A percentile compares a stretch with the other conserved stretches of the same genome.
Evolutionary conservation across 305 asterid genomes (phyloP).

Genomic region (Ajuga reptans): DNA sequence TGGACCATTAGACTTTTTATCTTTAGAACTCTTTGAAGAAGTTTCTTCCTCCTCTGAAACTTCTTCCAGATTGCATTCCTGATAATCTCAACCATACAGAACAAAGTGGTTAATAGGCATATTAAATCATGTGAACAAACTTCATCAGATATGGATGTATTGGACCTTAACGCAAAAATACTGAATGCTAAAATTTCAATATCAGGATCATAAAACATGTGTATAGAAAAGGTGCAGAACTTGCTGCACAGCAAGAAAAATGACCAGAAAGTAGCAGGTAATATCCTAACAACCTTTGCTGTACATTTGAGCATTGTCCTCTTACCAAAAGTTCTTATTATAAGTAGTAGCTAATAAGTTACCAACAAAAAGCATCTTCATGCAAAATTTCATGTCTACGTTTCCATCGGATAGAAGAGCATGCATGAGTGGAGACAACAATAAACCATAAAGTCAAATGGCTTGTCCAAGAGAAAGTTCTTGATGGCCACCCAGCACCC

Average conservation of each 20-base stretch:
- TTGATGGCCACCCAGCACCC: not conserved
- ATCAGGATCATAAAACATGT: not conserved
- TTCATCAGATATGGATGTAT: not conserved
- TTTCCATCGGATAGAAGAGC: not conserved
- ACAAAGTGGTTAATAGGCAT: conserved; percentile 14
- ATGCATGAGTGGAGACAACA: not conserved
- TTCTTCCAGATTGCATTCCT: conserved; percentile 95
- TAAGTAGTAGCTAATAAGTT: not conserved
- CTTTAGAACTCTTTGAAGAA: conserved; percentile 77
- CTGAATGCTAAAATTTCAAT: not conserved
- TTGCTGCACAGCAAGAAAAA: not conserved
- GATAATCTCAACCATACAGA: conserved; percentile 19
- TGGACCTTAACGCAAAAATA: not conserved
- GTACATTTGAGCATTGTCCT: not conserved
- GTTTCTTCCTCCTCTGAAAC: conserved; percentile 64
- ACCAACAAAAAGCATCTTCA: not conserved
- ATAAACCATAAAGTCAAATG: not conserved
- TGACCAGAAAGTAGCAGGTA: not conserved
- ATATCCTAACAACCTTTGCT: not conserved
- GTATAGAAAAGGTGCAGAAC: not conserved
- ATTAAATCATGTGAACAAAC: conserved; percentile 1
- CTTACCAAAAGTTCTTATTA: not conserved
- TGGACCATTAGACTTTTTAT: conserved; percentile 77
- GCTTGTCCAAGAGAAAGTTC: not conserved
- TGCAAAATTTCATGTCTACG: not conserved